Evolutionary conservation across 2,329 filamentous ascomycete species (phyloP).

Genomic region (Aspergillus awamori): DNA sequence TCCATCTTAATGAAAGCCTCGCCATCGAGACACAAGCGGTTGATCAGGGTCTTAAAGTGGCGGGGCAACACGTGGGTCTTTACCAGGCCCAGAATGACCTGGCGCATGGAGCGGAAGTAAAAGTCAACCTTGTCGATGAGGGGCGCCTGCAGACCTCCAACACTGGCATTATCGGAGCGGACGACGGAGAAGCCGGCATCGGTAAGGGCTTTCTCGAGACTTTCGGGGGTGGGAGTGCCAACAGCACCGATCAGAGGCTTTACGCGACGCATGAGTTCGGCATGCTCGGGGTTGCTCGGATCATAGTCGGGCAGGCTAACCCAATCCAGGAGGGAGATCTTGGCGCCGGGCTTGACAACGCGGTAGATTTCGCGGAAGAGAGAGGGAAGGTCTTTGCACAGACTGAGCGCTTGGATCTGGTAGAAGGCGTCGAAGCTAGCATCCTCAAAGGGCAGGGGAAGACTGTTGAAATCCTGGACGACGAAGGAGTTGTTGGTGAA

Average conservation of each 20-base stretch:
- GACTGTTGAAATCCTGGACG: constrained; percentile 55
- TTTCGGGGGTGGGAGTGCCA: constrained; percentile 55
- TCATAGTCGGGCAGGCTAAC: constrained; percentile 56
- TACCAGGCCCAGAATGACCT: constrained; percentile 53
- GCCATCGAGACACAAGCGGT: constrained; percentile 57
- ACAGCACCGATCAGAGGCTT: constrained; percentile 60
- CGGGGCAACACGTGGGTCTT: constrained; percentile 51
- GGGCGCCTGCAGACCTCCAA: constrained; percentile 55
- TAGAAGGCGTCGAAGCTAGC: constrained; percentile 56
- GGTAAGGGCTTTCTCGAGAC: constrained; percentile 50
- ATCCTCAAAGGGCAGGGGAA: constrained; percentile 56
- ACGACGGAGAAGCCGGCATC: constrained; percentile 54
- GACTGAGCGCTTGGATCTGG: constrained; percentile 62
- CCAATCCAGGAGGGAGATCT: constrained; percentile 57
- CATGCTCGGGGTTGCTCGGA: constrained; percentile 50
- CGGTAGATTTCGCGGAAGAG: constrained; percentile 55
- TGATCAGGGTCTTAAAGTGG: constrained; percentile 58
- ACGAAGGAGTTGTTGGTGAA: constrained; percentile 52
- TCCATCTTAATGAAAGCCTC: constrained; percentile 61
- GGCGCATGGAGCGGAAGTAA: constrained; percentile 57
- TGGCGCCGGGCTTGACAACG: constrained; percentile 55
- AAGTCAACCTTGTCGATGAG: constrained; percentile 59
- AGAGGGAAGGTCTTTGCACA: constrained; percentile 52
- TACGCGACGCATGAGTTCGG: constrained; percentile 56
- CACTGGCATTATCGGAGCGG: constrained; percentile 56